phyloP scores from a whole-genome alignment of 352 stramenopile species.

The Plasmopara viticola region DNA sequence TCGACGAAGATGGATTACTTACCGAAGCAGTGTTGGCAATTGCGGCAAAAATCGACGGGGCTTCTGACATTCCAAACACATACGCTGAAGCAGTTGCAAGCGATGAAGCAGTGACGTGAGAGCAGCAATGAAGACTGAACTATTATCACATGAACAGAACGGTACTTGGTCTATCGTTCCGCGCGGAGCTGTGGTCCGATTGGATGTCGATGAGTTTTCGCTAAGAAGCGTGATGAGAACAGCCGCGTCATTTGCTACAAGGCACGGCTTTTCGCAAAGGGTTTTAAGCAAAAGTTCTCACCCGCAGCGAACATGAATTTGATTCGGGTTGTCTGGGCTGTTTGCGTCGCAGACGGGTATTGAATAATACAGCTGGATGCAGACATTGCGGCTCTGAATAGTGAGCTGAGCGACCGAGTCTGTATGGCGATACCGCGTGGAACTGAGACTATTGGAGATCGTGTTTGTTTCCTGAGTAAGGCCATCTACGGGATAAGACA shows the following conservation, averaged over 20 bases:
- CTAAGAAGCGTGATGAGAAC: neutral
- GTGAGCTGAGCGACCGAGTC: slow-evolving; percentile 4
- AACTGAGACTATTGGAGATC: slow-evolving; percentile 8
- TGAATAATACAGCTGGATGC: neutral
- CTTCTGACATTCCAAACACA: neutral
- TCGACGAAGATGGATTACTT: neutral
- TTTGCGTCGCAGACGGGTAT: slow-evolving; percentile 9
- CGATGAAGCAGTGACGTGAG: neutral
- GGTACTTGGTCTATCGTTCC: neutral
- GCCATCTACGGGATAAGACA: slow-evolving; percentile 18
- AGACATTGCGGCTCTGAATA: too few relatives aligned
- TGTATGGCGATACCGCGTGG: slow-evolving; percentile 29
- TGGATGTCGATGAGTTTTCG: neutral
- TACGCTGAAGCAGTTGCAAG: slow-evolving; percentile 6
- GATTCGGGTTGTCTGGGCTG: slow-evolving; percentile 12
- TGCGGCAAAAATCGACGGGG: slow-evolving; percentile 1
- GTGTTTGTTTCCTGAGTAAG: slow-evolving; percentile 14
- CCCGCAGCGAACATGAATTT: slow-evolving; percentile 32
- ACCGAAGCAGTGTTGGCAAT: neutral
- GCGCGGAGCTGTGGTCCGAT: neutral
- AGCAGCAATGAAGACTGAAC: neutral
- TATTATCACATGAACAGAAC: neutral
- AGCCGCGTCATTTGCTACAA: too few relatives aligned
- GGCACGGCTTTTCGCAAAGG: neutral
- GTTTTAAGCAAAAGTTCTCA: neutral